Evolutionary conservation across 495 filamentous ascomycete species (phyloP), one percentile per base, ranked within the genome.

Genomic region (Tuber brumale): DNA sequence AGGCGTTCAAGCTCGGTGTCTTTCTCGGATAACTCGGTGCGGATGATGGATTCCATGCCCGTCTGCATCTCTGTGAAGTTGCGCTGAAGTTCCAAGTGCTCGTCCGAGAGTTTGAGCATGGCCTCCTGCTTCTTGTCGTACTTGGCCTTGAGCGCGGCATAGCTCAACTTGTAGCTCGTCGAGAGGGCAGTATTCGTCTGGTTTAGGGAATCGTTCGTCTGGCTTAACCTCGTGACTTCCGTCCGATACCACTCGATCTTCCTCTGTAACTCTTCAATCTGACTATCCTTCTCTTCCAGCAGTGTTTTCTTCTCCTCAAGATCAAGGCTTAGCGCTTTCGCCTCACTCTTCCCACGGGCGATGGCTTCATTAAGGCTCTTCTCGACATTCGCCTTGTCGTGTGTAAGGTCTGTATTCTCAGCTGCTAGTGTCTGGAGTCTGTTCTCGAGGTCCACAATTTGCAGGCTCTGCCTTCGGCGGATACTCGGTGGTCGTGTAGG

Each of bases 401-500:
- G 82, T 31, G 69, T 76, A 16, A 83, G 76, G 39, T 71, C 75
- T 35, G 76, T 80, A 35, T 83, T 83, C 71, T 83, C 82, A 31
- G 75, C 71, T 14, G 80, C 76, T 51, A 83, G 74, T 1, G 70
- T 66, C 43, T 79, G 72, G 23, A 83, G 72, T 12, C 75, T 72
- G 19, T 77, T 82, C 81, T 92, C 89, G 66, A 98, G 89, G 74
- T 98, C 94, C 70, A 96, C 88, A 72, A 98, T 90, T 85, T 97
- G 95, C 91, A 97, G 93, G 87, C 94, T 97, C 84, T 95, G 95
- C 77, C 94, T 92, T 82, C 93, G 93, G 76, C 94, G 94, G 87
- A 97, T 91, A 87, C 93, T 97, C 84, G 94, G 94, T 83, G 95
- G 95, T 84, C 96, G 92, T 79, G 94, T 97, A 72, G 95, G 95